A percentile compares a stretch with the other conserved stretches of the same genome.
These are phyloP conservation scores for Pichia manshurica DNA, from an alignment of 805 yeast genomes.

Conservation along the genomic window DNA sequence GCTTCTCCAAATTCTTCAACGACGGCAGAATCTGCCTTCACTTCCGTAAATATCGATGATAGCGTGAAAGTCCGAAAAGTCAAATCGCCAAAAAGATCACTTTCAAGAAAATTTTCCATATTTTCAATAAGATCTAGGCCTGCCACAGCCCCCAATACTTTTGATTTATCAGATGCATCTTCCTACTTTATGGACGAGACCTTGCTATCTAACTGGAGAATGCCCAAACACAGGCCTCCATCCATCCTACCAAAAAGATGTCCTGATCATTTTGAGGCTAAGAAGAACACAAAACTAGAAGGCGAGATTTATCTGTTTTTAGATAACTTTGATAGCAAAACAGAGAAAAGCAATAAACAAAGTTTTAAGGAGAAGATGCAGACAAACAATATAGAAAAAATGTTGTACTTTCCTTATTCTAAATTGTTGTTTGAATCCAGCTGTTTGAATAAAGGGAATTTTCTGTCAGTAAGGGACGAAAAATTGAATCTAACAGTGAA, in stretches of 20 bases:
- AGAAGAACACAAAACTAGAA: neutral
- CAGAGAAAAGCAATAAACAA: neutral
- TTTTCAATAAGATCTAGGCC: conserved; percentile 2
- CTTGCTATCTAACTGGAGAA: conserved; percentile 1
- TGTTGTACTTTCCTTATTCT: conserved; percentile 4
- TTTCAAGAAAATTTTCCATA: conserved; percentile 3
- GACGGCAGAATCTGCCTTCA: neutral
- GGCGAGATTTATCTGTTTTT: conserved; percentile 1
- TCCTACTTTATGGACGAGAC: neutral
- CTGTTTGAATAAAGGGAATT: neutral
- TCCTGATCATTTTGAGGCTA: neutral
- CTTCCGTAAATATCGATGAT: neutral
- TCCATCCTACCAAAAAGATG: neutral
- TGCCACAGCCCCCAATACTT: neutral
- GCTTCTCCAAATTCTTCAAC: neutral
- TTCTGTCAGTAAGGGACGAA: too few species aligned
- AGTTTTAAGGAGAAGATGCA: neutral
- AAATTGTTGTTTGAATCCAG: neutral
- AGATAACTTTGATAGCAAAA: neutral
- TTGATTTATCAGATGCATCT: neutral
- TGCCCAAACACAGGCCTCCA: neutral
- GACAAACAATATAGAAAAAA: conserved; percentile 4
- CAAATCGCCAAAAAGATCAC: neutral
- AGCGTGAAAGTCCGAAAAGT: neutral
- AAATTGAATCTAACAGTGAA: neutral